Conservation (phyloP, 768 basidiomycete genomes). For the Lepiota brunneoincarnata region DNA sequence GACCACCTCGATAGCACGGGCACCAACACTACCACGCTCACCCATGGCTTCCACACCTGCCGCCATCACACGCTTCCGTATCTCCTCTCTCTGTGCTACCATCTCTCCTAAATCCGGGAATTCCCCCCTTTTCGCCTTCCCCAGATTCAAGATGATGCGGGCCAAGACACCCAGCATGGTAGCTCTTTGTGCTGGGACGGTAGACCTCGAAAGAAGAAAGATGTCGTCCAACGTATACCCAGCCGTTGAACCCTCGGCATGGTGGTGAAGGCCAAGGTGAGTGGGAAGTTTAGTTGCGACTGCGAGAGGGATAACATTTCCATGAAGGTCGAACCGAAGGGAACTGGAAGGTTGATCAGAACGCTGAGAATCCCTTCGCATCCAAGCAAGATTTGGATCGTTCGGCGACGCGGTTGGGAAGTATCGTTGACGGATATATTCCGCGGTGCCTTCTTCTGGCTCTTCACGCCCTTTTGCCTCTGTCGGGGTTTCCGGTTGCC, state of each 20-base stretch:
- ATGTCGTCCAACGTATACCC: slow-evolving; percentile 90
- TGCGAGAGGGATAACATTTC: slow-evolving; percentile 57
- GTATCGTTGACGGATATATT: slow-evolving; percentile 79
- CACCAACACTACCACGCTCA: slow-evolving; percentile 66
- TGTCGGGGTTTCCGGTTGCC: neutral
- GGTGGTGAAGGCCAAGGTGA: slow-evolving; percentile 88
- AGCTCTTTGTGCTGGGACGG: slow-evolving; percentile 79
- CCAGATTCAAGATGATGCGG: slow-evolving; percentile 45
- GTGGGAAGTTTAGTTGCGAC: slow-evolving; percentile 65
- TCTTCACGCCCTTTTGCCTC: slow-evolving; percentile 18
- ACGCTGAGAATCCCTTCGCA: slow-evolving; percentile 36
- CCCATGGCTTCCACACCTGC: slow-evolving; percentile 64
- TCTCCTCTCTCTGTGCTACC: slow-evolving; percentile 36
- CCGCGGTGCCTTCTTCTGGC: slow-evolving; percentile 71
- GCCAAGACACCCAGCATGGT: slow-evolving; percentile 76
- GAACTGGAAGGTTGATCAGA: slow-evolving; percentile 30
- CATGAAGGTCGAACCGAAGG: slow-evolving; percentile 77
- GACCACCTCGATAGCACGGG: slow-evolving; percentile 64
- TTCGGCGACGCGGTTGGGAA: slow-evolving; percentile 71
- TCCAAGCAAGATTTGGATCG: slow-evolving; percentile 83
- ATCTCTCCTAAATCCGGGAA: slow-evolving; percentile 34
- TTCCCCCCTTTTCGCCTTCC: slow-evolving; percentile 30
- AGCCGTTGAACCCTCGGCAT: slow-evolving; percentile 73
- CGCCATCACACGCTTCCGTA: slow-evolving; percentile 63
- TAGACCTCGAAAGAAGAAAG: slow-evolving; percentile 75